Evolutionary conservation across 768 basidiomycete species (phyloP), one percentile per base, ranked within the genome.

Genomic region (Boletus huronensis): DNA sequence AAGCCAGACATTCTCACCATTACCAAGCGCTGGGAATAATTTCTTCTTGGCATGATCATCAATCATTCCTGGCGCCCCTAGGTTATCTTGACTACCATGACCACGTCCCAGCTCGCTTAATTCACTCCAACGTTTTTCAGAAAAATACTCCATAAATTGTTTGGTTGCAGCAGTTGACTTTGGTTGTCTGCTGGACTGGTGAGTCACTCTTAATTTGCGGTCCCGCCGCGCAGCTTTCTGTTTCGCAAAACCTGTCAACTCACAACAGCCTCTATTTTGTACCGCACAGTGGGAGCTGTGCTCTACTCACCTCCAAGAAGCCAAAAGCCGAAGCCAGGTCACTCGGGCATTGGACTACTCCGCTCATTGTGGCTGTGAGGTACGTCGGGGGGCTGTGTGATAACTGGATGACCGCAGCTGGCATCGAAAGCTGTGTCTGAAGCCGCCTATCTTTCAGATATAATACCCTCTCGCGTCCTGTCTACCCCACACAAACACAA

Each of bases 331-430:
- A 51, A 47, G 39, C 19, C 34, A n/a, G 46, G 39, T 35, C 8
- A 23, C 52, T 45, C 29, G 50, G 62, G 6, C 32, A 13, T 54
- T 48, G 55, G 48, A 26, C 36, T 26, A 6, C 54, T 13, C 49
- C 52, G 45, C 25, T 21, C 11, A 28, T 25, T 9, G 62, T 57
- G 65, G 65, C 63, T 58, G 51, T 65, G 60, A 53, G 58, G 58
- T 57, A 31, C 5, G 51, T 58, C 16, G 34, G 25, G 4, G 46
- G 48, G 61, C 66, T 62, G 58, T 66, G 52, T 16, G 2, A 36
- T 50, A 35, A 46, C 32, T 31, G 6, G 45, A 46, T 43, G 25
- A 43, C 21, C 26, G 34, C 35, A 19, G 17, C 26, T 19, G 38
- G 26, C 40, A 8, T 25, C 38, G 28, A 48, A 49, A 6, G 59